These are phyloP conservation scores for Candida tibetensis DNA, from an alignment of 805 yeast genomes.

Conservation along the genomic window DNA sequence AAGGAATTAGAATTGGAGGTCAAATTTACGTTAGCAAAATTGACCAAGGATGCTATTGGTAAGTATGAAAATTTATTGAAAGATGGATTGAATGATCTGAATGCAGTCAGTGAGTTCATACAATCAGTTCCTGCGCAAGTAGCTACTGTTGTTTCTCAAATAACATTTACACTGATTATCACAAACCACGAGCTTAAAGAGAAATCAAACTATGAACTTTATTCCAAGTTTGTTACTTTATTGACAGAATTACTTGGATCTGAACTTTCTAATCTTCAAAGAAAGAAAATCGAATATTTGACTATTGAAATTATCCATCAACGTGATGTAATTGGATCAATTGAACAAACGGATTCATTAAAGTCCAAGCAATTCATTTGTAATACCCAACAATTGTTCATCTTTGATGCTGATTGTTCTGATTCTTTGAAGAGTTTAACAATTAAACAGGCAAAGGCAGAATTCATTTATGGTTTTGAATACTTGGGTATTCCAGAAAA, in stretches of 20 bases:
- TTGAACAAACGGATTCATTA: conserved; percentile 6
- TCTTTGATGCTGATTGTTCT: conserved; percentile 19
- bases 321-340: conserved; percentile 34
- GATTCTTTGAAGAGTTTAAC: conserved; percentile 35
- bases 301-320: conserved; percentile 68
- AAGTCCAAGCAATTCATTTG: conserved; percentile 35
- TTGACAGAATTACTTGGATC: conserved; percentile 26
- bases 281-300: conserved; percentile 55
- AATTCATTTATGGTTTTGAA: conserved; percentile 71
- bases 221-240: conserved; percentile 12
- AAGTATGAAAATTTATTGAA: conserved; percentile 6
- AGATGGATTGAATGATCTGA: background rate
- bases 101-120: conserved; percentile 1
- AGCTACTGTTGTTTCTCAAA: conserved; percentile 51
- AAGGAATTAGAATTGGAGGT: conserved; percentile 53
- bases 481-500: conserved; percentile 73
- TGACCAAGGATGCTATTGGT: conserved; percentile 28
- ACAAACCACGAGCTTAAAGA: conserved; percentile 3
- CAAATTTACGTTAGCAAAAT: conserved; percentile 44
- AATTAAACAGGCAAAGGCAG: conserved; percentile 52
- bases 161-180: conserved; percentile 49
- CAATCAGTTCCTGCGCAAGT: conserved; percentile 59
- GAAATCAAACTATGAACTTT: conserved; percentile 4
- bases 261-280: conserved; percentile 22
- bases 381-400: conserved; percentile 53